Evolutionary conservation across 805 yeast species (phyloP), one percentile per base, ranked within the genome.

Genomic region (Metschnikowia colocasiae): DNA sequence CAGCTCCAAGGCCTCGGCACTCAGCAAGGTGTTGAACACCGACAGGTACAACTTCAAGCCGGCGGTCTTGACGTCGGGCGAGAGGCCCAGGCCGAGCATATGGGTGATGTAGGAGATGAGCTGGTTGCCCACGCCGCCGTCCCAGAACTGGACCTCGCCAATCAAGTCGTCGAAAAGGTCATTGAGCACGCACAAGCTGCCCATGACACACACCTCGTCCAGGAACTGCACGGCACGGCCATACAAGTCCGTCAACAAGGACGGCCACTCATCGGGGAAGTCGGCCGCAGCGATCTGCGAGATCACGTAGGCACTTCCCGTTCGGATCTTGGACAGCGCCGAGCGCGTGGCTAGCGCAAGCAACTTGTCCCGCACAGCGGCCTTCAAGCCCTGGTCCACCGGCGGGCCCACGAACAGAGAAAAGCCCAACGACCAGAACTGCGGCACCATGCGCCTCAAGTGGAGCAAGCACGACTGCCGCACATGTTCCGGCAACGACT

Each of bases 191-290:
- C 77, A 60, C 49, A 85, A 59, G 0, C 84, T 80, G 15, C 87
- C 87, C 26, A 80, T 56, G 27, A 79, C 59, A 20, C 68, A 64
- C 35, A 47, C 57, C n/a, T 57, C 53, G 44, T 69, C 57, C 4
- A 50, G 47, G 29, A 61, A 59, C 8, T 69, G 59, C 8, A 63
- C 57, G 30, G 78, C 71, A 23, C 64, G 62, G 1, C 59, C 59
- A 56, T 81, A 82, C 18, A 88, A 58, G 6, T 63, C 63, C 29
- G 65, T 59, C 47, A 87, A 60, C 40, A 91, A 68, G 19, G 73
- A 76, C 0, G 97, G 96, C 98, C 98, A 92, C 61, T 89, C 95
- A 60, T 94, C 98, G 0, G 99, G 99, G 59, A 80, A 92, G 59
- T 92, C 99, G 1, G 83, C 86, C 2, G 86, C 85, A 0, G 96